Evolutionary conservation across 192 early-diverging fungal species (phyloP).

Genomic region (Endogone sp.): DNA sequence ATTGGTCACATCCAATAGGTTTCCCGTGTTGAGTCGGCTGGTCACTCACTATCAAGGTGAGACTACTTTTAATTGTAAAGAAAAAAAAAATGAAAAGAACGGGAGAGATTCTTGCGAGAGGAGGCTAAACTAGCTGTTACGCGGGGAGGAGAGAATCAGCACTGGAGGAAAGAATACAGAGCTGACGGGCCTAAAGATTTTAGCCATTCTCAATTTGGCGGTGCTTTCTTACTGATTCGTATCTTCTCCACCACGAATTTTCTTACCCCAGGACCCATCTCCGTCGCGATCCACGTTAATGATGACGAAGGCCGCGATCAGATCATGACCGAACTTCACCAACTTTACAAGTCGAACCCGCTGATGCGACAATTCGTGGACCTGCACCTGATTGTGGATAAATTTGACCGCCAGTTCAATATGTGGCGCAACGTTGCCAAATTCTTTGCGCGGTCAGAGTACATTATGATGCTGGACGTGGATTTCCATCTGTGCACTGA

Average conservation of each 20-base stretch:
- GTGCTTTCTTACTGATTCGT: background rate
- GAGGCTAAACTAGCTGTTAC: no score
- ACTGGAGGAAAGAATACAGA: no score
- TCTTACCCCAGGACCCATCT: constrained; percentile 41
- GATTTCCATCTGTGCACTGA: constrained; percentile 58
- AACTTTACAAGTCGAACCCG: constrained; percentile 37
- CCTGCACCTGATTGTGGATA: constrained; percentile 55
- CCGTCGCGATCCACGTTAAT: constrained; percentile 52
- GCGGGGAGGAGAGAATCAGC: no score
- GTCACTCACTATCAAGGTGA: constrained; percentile 49
- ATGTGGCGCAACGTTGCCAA: constrained; percentile 63
- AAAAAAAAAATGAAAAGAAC: no score
- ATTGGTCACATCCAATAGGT: constrained; percentile 52
- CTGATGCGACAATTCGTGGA: constrained; percentile 47
- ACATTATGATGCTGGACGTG: constrained; percentile 55
- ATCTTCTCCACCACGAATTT: background rate
- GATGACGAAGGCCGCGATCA: constrained; percentile 46
- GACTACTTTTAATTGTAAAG: no score
- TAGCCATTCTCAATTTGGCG: no score
- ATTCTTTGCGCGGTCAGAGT: constrained; percentile 56
- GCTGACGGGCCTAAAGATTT: no score
- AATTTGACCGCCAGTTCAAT: constrained; percentile 60
- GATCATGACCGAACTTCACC: constrained; percentile 40
- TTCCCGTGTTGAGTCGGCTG: constrained; percentile 43
- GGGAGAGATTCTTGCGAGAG: no score